Base-by-base conservation (phyloP, 371 early-diverging fungal genomes). In the Lichtheimia corymbifera region DNA sequence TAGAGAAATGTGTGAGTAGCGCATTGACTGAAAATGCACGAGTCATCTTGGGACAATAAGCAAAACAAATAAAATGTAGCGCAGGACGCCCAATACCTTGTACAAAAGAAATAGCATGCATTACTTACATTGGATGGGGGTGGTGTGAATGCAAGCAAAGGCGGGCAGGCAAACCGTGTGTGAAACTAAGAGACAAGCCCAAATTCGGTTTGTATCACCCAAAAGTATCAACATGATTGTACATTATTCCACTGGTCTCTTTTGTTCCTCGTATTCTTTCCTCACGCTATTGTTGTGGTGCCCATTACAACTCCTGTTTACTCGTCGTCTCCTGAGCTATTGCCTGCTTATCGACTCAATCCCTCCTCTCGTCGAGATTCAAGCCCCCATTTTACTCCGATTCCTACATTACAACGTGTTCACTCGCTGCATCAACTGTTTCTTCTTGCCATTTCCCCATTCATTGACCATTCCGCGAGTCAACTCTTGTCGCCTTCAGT, bases 1-100 rank as follows among this genome's bases (percentile, higher is more conserved):
- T 80, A 4, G 72, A 75, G 24, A 61, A 68, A 41, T 80, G 77
- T 61, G 74, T 74, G 24, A 54, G 68, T 28, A 65, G 58, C 27
- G 71, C 70, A 4, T 62, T 77, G 24, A 71, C 41, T n/a, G 57
- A 56, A 24, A 42, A 42, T 30, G 57, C 57, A 41, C 44, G 57
- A 30, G 30, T 42, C 42, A 44, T 74, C 15, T 49, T 64, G 40
- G 61, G 20, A 22, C 60, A 52, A 20, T 63, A 57, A 56, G 44
- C 40, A 20, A 28, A 28, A 28, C 28, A 28, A 35, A 35, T 35
- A 55, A 47, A 45, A 24, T 43, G 17, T n/a, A n/a, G 44, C 52
- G 27, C 20, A 24, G 27, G 24, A 18, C 52, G 52, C 52, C 15
- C n/a, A 47, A 47, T 18, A n/a, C 47, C 47, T 47, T 47, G 47